These are phyloP conservation scores for Fusarium sp. DNA, from an alignment of 2,329 filamentous ascomycete genomes.

Conservation along the genomic window DNA sequence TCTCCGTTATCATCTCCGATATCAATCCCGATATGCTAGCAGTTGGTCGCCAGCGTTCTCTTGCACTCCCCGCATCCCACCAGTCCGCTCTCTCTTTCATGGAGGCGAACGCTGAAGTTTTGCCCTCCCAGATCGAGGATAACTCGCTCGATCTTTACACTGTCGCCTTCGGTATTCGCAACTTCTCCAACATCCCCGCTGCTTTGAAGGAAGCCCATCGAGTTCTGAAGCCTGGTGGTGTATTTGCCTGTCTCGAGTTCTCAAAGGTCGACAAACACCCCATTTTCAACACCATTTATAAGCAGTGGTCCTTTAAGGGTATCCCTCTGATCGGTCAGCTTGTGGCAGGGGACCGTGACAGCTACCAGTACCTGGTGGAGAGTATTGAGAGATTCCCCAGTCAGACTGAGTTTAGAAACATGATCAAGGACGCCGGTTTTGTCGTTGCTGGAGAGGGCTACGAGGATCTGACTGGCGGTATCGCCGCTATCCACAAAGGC, in stretches of 20 bases:
- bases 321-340: constrained; percentile 96
- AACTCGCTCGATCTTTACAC: constrained; percentile 93
- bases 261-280: constrained; percentile 81
- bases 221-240: constrained; percentile 91
- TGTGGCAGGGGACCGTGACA: constrained; percentile 92
- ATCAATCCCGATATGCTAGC: constrained; percentile 96
- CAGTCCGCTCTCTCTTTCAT: constrained; percentile 77
- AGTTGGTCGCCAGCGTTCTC: constrained; percentile 84
- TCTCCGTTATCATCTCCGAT: constrained; percentile 90
- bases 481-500: constrained; percentile 96
- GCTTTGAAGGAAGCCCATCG: constrained; percentile 87
- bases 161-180: constrained; percentile 95
- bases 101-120: constrained; percentile 87
- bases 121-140: constrained; percentile 71
- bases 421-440: constrained; percentile 89
- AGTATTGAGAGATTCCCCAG: constrained; percentile 94
- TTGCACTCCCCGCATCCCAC: constrained; percentile 64
- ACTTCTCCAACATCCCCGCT: constrained; percentile 91
- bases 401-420: constrained; percentile 83
- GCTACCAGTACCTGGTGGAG: constrained; percentile 98
- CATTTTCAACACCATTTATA: constrained; percentile 86
- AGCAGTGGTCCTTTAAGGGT: constrained; percentile 93
- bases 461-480: constrained; percentile 90
- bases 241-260: constrained; percentile 98
- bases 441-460: constrained; percentile 83